Conservation (phyloP, 768 basidiomycete genomes). For the Xanthoconium purpureum region DNA sequence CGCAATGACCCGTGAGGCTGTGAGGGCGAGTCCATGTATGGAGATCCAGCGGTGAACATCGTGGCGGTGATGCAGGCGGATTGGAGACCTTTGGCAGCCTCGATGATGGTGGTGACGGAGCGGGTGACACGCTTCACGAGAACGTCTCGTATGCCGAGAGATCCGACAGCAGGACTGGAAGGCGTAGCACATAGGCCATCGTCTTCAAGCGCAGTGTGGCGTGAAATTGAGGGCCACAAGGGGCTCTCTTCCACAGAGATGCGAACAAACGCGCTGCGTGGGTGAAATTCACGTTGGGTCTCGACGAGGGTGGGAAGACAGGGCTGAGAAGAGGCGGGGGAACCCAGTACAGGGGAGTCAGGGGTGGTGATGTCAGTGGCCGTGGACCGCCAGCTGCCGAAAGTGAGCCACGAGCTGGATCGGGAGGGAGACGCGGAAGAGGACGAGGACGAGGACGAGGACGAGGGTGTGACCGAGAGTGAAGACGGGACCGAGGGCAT, state of each 20-base stretch:
- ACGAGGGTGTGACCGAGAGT: constrained; percentile 19
- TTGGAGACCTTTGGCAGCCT: constrained; percentile 56
- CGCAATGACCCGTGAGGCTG: constrained; percentile 12
- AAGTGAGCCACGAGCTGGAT: constrained; percentile 42
- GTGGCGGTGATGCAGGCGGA: constrained; percentile 55
- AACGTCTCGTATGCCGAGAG: constrained; percentile 7
- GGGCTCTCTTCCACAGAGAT: constrained; percentile 40
- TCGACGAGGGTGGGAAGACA: constrained; percentile 30
- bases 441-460: constrained; percentile 28
- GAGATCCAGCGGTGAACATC: constrained; percentile 41
- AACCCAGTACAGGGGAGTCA: constrained; percentile 33
- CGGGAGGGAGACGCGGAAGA: constrained; percentile 33
- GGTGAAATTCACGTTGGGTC: constrained; percentile 34
- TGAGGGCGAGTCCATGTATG: constrained; percentile 20
- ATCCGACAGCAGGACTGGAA: neutral
- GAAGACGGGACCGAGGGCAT: constrained; percentile 21
- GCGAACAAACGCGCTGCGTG: constrained; percentile 34
- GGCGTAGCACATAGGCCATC: constrained; percentile 17
- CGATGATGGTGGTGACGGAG: constrained; percentile 43
- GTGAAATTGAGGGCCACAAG: constrained; percentile 18
- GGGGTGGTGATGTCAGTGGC: constrained; percentile 35
- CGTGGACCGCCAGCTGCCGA: constrained; percentile 40
- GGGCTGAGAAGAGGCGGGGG: constrained; percentile 26
- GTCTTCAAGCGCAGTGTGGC: constrained; percentile 11
- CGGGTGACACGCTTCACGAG: constrained; percentile 32